phyloP scores from a whole-genome alignment of 129 eudicot species.

The Ambrosia trifida region DNA sequence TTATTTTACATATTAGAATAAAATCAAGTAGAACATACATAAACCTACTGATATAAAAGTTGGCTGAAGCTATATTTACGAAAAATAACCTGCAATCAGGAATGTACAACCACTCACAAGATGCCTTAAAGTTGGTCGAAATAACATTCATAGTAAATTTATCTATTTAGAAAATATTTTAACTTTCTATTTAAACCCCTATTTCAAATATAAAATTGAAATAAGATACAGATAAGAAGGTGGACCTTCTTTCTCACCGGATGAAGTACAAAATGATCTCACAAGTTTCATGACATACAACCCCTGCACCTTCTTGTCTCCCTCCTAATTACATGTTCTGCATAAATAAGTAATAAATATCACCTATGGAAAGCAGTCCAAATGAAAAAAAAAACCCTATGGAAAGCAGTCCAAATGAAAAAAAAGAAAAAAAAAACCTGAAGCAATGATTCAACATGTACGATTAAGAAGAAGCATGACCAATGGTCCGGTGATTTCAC shows the following conservation, averaged over 20 bases:
- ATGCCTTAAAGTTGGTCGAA: too few relatives aligned
- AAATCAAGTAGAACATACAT: too few relatives aligned
- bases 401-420: not conserved
- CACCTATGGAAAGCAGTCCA: not conserved
- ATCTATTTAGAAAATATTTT: too few relatives aligned
- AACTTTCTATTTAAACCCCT: too few relatives aligned
- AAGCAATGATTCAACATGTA: slow-evolving; percentile 70
- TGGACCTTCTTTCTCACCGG: slow-evolving; percentile 67
- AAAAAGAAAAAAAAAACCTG: slow-evolving; percentile 58
- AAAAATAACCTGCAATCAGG: too few relatives aligned
- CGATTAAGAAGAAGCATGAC: slow-evolving; percentile 32
- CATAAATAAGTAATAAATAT: slow-evolving; percentile 13
- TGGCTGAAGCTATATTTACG: too few relatives aligned
- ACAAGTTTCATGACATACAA: slow-evolving; percentile 87
- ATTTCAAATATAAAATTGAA: not conserved
- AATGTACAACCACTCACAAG: too few relatives aligned
- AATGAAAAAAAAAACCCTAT: not conserved
- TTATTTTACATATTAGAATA: too few relatives aligned
- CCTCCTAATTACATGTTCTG: slow-evolving; percentile 46
- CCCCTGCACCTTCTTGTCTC: slow-evolving; percentile 87
- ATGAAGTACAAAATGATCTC: slow-evolving; percentile 87
- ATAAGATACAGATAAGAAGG: not conserved
- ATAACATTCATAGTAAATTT: too few relatives aligned
- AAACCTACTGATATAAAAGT: too few relatives aligned
- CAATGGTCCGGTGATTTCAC: slow-evolving; percentile 14